These are phyloP conservation scores for Ustilago esculenta DNA, from an alignment of 1,284 basidiomycete genomes.

Conservation along the genomic window DNA sequence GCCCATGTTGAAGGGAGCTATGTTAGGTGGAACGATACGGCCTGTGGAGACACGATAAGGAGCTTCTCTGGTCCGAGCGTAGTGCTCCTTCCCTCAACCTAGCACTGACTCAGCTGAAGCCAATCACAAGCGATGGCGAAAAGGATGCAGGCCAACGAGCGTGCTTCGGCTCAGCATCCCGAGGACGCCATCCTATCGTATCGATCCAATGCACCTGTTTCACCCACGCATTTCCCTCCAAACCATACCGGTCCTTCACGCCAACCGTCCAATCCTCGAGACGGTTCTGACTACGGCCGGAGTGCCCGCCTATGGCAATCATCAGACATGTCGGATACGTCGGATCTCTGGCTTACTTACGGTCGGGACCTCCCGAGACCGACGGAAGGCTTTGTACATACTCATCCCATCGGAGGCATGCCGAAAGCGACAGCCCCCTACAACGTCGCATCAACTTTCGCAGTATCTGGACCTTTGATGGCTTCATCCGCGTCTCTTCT, in stretches of 20 bases:
- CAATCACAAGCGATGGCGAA: constrained; percentile 8
- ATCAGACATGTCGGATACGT: not conserved
- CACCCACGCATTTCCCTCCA: constrained; percentile 3
- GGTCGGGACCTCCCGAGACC: not conserved
- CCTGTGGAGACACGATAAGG: no score
- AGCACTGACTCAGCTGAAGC: not conserved
- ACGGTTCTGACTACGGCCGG: constrained; percentile 13
- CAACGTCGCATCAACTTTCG: not conserved
- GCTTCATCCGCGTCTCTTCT: not conserved
- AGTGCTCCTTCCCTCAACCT: not conserved
- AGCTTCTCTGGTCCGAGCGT: not conserved
- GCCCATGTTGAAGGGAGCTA: no score
- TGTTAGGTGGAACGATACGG: no score
- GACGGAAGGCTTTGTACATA: not conserved
- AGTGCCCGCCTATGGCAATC: constrained; percentile 2
- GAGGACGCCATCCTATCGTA: not conserved
- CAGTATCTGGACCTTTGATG: not conserved
- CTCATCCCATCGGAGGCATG: not conserved
- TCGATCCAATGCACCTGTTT: constrained; percentile 5
- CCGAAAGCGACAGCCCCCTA: constrained; percentile 3
- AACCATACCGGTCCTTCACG: constrained; percentile 24
- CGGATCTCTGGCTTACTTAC: constrained; percentile 4
- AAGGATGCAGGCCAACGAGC: constrained; percentile 5
- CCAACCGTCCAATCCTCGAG: constrained; percentile 12
- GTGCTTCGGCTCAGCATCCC: not conserved